Percentiles rank a stretch among this genome's conserved stretches.
phyloP scores from a whole-genome alignment of 2,329 filamentous ascomycete species.

The Colletotrichum truncatum region DNA sequence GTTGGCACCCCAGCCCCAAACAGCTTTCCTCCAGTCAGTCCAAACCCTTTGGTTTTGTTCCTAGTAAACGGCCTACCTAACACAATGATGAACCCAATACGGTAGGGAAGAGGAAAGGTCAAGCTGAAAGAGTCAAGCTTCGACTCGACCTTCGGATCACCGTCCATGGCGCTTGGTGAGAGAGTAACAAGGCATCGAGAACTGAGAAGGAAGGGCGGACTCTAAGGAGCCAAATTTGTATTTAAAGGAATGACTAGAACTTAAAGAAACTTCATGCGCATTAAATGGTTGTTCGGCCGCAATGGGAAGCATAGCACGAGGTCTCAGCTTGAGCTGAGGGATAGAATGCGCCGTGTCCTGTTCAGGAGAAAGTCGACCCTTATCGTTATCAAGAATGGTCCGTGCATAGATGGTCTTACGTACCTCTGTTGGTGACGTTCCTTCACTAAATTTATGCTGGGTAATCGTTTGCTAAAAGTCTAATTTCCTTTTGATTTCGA shows the following conservation, averaged over 20 bases:
- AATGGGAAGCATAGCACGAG: not conserved
- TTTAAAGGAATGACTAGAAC: conserved; percentile 23
- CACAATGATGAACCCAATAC: conserved; percentile 85
- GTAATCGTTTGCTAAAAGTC: not conserved
- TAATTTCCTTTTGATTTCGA: not conserved
- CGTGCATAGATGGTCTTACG: not conserved
- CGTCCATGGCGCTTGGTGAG: conserved; percentile 66
- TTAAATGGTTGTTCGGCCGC: not conserved
- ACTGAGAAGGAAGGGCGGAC: conserved; percentile 15
- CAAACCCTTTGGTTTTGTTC: not conserved
- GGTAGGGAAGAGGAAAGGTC: conserved; percentile 87
- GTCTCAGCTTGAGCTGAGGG: not conserved
- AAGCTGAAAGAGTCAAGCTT: conserved; percentile 87
- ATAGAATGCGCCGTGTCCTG: conserved; percentile 4
- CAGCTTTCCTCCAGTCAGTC: conserved; percentile 62
- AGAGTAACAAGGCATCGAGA: conserved; percentile 24
- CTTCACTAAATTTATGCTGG: not conserved
- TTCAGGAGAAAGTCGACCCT: conserved; percentile 18
- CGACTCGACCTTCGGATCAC: conserved; percentile 75
- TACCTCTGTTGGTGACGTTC: not conserved
- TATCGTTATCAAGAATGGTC: conserved; percentile 28
- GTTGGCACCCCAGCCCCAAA: conserved; percentile 96
- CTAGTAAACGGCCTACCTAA: conserved; percentile 67
- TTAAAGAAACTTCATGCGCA: conserved; percentile 1
- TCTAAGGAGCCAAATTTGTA: not conserved